These are phyloP conservation scores for Angomonas ambiguus DNA, from an alignment of 208 protist genomes.

Conservation along the genomic window DNA sequence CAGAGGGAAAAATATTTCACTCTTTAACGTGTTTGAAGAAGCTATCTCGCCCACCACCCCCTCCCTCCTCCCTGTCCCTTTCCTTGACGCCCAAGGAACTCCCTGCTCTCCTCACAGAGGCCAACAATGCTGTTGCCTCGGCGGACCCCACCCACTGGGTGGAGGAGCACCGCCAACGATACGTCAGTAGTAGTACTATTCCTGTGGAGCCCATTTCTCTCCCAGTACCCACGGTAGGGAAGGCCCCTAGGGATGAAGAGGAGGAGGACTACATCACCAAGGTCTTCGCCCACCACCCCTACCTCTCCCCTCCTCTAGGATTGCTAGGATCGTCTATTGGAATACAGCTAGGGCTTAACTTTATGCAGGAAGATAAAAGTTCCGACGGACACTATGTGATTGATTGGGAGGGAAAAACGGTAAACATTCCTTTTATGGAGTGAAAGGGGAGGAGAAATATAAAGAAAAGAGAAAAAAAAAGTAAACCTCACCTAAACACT, in stretches of 20 bases:
- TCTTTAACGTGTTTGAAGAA: background rate
- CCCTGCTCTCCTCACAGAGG: too few relatives aligned
- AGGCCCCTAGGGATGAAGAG: too few relatives aligned
- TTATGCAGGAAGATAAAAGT: conserved; percentile 23
- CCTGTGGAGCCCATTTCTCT: too few relatives aligned
- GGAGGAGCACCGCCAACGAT: too few relatives aligned
- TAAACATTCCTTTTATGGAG: conserved; percentile 21
- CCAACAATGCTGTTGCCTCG: too few relatives aligned
- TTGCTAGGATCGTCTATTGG: conserved; percentile 29
- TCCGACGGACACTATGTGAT: conserved; percentile 27
- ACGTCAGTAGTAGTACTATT: too few relatives aligned
- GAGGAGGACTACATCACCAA: background rate
- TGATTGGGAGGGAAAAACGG: conserved; percentile 20
- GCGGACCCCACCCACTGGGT: too few relatives aligned
- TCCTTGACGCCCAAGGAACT: too few relatives aligned
- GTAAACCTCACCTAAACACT: too few relatives aligned
- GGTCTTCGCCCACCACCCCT: background rate
- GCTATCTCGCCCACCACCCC: background rate
- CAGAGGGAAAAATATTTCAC: conserved; percentile 6
- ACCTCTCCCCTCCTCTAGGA: background rate
- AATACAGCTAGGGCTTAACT: conserved; percentile 31
- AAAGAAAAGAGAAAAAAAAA: too few relatives aligned
- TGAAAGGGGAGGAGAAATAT: background rate
- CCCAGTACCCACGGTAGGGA: too few relatives aligned
- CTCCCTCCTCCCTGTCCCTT: too few relatives aligned